Base-by-base conservation (phyloP, 805 yeast genomes). In the Lipomyces yamanashiensis region DNA sequence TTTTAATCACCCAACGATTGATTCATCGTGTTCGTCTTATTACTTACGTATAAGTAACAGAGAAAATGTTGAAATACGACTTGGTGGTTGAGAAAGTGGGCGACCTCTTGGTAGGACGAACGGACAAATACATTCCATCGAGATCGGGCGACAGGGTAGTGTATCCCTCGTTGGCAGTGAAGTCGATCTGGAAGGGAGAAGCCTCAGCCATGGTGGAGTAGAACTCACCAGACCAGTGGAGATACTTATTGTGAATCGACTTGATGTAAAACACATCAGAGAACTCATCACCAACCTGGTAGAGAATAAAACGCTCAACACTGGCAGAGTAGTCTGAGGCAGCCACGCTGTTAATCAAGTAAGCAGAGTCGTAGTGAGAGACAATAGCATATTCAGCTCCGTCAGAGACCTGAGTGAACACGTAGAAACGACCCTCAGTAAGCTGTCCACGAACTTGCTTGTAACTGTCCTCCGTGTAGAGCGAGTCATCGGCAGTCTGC, bases 361-460 rank as follows among this genome's bases (percentile, higher is more conserved):
- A 56, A 41, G 8, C 36, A 17, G 62, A 52, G 34, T 19, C 17
- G 36, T 15, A 33, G 41, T 56, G 52, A n/a, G 57, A 36, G 9
- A 19, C 17, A n/a, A 57, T 33, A 6, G 62, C 52, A n/a, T 17
- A 33, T 41, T 44, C 50, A 9, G 17, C n/a, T 34, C 39, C 53
- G 12, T 9, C 43, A 21, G 17, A 15, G 5, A 43, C 17, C n/a
- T 56, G 50, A 7, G 62, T 51, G 39, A 62, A 57, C 8, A 69
- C 70, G 19, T 61, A 57, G 58, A 64, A 66, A 23, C 72, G 67
- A 19, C 72, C 72, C 43, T 69, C 72, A 28, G 71, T 69, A 21
- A 67, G 59, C 23, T 58, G 56, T 2, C 72, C 72, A 9, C 61
- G 60, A 17, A 69, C 59, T 47, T 62, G 63, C 60, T 67, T 69